Percentiles rank a stretch among this genome's conserved stretches.
phyloP scores from a whole-genome alignment of 495 filamentous ascomycete species.

The Annulohypoxylon stygium region DNA sequence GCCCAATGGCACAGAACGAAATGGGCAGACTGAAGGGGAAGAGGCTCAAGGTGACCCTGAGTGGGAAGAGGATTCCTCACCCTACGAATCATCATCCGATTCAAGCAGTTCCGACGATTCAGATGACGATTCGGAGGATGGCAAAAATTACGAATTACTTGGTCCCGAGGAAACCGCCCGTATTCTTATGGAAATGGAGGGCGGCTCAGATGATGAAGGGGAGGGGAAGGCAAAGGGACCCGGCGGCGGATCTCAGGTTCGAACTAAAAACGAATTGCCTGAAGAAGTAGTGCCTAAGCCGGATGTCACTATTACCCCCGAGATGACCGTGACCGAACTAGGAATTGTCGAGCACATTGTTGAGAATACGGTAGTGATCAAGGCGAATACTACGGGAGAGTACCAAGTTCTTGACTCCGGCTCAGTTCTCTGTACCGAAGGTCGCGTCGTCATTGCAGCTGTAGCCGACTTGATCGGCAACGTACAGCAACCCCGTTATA shows the following conservation, averaged over 20 bases:
- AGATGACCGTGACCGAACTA: slow-evolving; percentile 80
- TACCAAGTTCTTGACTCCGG: slow-evolving; percentile 84
- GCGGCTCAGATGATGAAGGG: slow-evolving; percentile 79
- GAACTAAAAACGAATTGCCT: slow-evolving; percentile 79
- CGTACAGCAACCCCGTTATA: slow-evolving; percentile 86
- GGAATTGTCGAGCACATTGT: slow-evolving; percentile 80
- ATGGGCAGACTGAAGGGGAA: slow-evolving; percentile 30
- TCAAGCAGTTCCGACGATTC: slow-evolving; percentile 68
- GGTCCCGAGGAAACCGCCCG: slow-evolving; percentile 82
- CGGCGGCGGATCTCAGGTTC: slow-evolving; percentile 59
- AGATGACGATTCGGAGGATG: slow-evolving; percentile 73
- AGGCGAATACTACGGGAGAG: slow-evolving; percentile 81
- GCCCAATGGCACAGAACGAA: slow-evolving; percentile 30
- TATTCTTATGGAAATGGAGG: slow-evolving; percentile 80
- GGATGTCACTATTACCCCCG: slow-evolving; percentile 75
- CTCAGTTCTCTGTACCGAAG: slow-evolving; percentile 84
- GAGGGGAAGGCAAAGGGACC: slow-evolving; percentile 61
- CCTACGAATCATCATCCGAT: slow-evolving; percentile 61
- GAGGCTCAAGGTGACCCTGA: slow-evolving; percentile 54
- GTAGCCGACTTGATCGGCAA: slow-evolving; percentile 85
- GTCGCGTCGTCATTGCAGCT: slow-evolving; percentile 80
- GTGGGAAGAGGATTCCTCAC: slow-evolving; percentile 75
- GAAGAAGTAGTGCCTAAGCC: slow-evolving; percentile 80
- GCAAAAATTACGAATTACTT: slow-evolving; percentile 78
- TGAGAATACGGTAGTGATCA: slow-evolving; percentile 81